Evolutionary conservation across 2,329 filamentous ascomycete genomes (phyloP), one percentile per base, ranked within the genome.

Genomic region (Domatiomyces catenatus): DNA sequence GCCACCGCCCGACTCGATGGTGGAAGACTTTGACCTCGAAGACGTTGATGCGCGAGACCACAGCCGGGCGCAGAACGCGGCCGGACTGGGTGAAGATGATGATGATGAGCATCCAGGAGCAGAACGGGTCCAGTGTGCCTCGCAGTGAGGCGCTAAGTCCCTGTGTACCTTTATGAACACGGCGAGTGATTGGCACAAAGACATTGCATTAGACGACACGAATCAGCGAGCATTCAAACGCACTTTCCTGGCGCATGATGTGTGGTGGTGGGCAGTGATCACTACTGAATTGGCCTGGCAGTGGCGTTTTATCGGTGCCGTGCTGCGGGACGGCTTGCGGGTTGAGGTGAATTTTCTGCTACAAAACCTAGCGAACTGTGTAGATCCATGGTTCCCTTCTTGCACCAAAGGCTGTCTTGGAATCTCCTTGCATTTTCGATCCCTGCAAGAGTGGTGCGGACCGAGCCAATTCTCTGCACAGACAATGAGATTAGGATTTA

Each of bases 21-120:
- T 84, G 18, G 92, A 98, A 63, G 83, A 86, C 60, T 93, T 83
- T 60, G 80, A 84, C 48, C 76, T 96, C 32, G 88, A 96, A 67
- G 85, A 93, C 53, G 74, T 93, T 43, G 90, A 95, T 61, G 69
- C 75, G 43, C 79, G 75, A 62, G 68, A 73, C 32, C 75, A 79
- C 62, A 76, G 76, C 49, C 76, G 83, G 58, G 84, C 83, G 44
- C 83, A 84, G 57, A 81, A 80, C 53, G 80, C 78, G 56, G 72
- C 73, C 19, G 73, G 70, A 45, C 70, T 68, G 50, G 83, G 86
- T 1, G 84, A 89, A 42, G 85, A 89, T 10, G 85, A 89, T 6
- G 71, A 74, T 8, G 71, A 74, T 51, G 66, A 63, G 22, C 65
- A 71, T 52, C 71, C 69, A 50, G 71, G 71, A 49, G 70, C 68